Conservation (phyloP, 805 yeast species). For the Wickerhamomyces bisporus region DNA sequence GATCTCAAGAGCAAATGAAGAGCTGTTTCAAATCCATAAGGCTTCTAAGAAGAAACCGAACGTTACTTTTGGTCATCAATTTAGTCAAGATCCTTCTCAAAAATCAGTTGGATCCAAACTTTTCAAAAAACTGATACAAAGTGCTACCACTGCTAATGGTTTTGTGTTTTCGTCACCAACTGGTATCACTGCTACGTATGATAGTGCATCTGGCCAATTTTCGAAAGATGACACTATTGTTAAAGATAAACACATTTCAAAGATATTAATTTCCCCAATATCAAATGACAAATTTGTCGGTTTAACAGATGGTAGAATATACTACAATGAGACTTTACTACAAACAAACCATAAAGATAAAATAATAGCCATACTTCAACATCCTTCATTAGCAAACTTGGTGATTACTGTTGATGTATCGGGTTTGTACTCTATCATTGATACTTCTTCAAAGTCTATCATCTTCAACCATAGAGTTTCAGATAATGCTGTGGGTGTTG, state of each 20-base stretch:
- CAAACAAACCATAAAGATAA: constrained; percentile 4
- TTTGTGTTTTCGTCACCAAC: constrained; percentile 14
- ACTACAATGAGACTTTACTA: constrained; percentile 5
- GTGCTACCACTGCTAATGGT: constrained; percentile 2
- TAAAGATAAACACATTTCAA: constrained; percentile 10
- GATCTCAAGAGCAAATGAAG: constrained; percentile 12
- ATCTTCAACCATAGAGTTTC: constrained; percentile 5
- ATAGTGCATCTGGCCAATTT: constrained; percentile 4
- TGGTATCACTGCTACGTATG: constrained; percentile 13
- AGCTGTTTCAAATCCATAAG: constrained; percentile 18
- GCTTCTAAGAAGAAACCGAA: constrained; percentile 19
- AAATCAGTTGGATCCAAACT: constrained; percentile 9
- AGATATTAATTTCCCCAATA: constrained; percentile 2
- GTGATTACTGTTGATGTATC: constrained; percentile 25
- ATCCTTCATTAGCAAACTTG: constrained; percentile 30
- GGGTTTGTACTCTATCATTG: constrained; percentile 21
- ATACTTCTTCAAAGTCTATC: constrained; percentile 3
- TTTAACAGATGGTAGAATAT: constrained; percentile 11
- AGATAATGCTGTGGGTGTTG: constrained; percentile 7
- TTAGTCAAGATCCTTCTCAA: constrained; percentile 3
- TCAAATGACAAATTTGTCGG: constrained; percentile 10
- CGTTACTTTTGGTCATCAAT: constrained; percentile 8
- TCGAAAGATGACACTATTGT: constrained; percentile 11
- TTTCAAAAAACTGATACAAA: constrained; percentile 10
- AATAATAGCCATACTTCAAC: constrained; percentile 25